These are phyloP conservation scores for Collybiopsis luxurians DNA, from an alignment of 768 basidiomycete genomes.

Conservation along the genomic window DNA sequence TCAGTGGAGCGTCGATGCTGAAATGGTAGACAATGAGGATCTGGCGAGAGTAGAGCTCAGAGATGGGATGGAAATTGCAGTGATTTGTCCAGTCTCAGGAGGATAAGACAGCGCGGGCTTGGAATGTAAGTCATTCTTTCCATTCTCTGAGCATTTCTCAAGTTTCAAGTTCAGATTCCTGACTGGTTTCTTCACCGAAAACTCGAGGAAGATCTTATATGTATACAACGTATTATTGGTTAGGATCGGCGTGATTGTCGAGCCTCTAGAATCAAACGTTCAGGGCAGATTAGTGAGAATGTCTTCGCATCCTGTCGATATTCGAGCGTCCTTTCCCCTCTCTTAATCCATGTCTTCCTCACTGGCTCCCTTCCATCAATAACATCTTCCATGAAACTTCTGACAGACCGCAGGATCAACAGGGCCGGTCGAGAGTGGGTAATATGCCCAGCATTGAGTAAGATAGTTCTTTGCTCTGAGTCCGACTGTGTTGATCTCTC, in stretches of 20 bases:
- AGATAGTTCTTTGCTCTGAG: conserved; percentile 19
- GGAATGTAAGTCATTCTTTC: no score
- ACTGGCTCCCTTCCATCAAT: conserved; percentile 37
- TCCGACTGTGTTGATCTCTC: background rate
- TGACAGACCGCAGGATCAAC: conserved; percentile 39
- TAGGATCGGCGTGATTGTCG: no score
- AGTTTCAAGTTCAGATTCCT: no score
- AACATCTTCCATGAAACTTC: conserved; percentile 46
- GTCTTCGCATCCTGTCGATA: conserved; percentile 40
- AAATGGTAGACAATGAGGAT: conserved; percentile 62
- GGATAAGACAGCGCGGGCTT: no score
- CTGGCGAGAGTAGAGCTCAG: conserved; percentile 43
- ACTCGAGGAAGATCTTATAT: no score
- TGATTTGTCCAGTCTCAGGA: conserved; percentile 83
- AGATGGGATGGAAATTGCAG: conserved; percentile 75
- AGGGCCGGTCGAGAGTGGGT: conserved; percentile 44
- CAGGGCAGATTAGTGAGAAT: conserved; percentile 48
- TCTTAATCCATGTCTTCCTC: conserved; percentile 24
- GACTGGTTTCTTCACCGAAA: no score
- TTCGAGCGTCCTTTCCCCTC: conserved; percentile 38
- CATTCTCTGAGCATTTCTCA: no score
- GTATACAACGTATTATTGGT: no score
- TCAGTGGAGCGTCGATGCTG: conserved; percentile 78
- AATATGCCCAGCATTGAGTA: conserved; percentile 50
- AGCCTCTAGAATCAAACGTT: conserved; percentile 42